phyloP scores from a whole-genome alignment of 345 rosid species.

The Hypericum perforatum region DNA sequence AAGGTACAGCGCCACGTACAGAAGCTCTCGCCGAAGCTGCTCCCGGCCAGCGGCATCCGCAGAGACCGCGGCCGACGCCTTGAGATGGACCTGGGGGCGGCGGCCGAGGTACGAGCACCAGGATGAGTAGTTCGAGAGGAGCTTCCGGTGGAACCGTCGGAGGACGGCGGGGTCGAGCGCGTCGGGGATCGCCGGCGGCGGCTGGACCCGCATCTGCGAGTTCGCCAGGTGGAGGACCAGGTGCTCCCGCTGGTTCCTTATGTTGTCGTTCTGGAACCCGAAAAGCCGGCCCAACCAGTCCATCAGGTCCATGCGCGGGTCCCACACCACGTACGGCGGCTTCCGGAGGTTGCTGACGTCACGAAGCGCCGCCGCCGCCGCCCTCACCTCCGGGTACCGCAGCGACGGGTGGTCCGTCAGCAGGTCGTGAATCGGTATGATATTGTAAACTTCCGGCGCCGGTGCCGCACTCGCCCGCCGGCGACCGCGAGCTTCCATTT shows the following conservation, averaged over 20 bases:
- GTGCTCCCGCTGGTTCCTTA: constrained; percentile 77
- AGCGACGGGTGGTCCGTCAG: constrained; percentile 68
- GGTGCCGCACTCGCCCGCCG: constrained; percentile 25
- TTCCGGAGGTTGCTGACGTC: constrained; percentile 45
- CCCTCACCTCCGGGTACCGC: constrained; percentile 61
- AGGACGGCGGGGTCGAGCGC: constrained; percentile 49
- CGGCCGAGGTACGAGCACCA: constrained; percentile 68
- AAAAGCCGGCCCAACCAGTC: constrained; percentile 67
- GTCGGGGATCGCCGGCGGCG: constrained; percentile 39
- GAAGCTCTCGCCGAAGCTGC: constrained; percentile 37
- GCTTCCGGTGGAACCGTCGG: constrained; percentile 46
- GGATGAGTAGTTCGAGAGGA: constrained; percentile 50
- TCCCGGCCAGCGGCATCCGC: constrained; percentile 26
- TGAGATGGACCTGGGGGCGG: constrained; percentile 29
- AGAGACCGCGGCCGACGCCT: constrained; percentile 13
- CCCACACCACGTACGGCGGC: constrained; percentile 45
- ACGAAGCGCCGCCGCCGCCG: constrained; percentile 53
- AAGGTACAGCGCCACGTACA: constrained; percentile 41
- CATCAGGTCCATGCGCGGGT: constrained; percentile 48
- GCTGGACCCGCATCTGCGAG: constrained; percentile 68
- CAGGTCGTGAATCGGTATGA: constrained; percentile 69
- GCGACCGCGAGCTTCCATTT: constrained; percentile 6
- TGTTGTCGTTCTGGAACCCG: constrained; percentile 72
- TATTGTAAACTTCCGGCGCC: constrained; percentile 39
- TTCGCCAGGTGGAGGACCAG: constrained; percentile 84